Base-by-base conservation (phyloP, 352 stramenopile genomes). In the Phytophthora colocasiae region DNA sequence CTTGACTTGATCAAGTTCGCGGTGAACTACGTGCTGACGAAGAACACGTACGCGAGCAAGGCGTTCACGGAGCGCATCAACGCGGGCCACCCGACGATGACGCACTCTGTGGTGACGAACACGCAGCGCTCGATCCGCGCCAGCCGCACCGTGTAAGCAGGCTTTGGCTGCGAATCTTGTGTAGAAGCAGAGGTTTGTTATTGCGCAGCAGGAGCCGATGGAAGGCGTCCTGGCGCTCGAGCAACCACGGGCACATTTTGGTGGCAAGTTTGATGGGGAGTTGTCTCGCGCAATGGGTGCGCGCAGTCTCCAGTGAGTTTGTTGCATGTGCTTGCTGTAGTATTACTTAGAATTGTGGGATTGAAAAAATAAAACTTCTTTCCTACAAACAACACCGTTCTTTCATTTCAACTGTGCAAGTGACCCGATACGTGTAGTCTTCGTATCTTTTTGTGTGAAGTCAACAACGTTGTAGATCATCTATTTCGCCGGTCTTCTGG, bases 11-110 rank as follows among this genome's bases (percentile, higher is more conserved):
- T 90, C 70, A 90, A 91, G 75, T 91, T 90, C 58, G 44, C 44
- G 26, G 73, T 90, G 41, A 91, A 91, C 68, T 90, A 90, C 68
- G 29, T 89, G 12, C 52, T 91, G 56, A 77, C 73, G 60, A 86
- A 86, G 70, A 63, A 72, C 46, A 83, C 78, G 57, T 91, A 91
- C 69, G 66, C 48, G 31, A 69, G 76, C 54, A 87, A 80, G 66
- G 83, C 83, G 48, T 92, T 92, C 66, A 87, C 76, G 49, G 80
- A 85, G 62, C 80, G 83, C 67, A 92, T 92, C 63, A 92, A 90
- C 66, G 82, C 81, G 0, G 83, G 83, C 39, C 83, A 92, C 69
- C 83, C 83, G 56, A 85, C 81, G 51, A 75, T 90, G 51, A 65
- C 75, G 46, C 80, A 90, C 74, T 85, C 73, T 31, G 73, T 75